A percentile compares a stretch with the other conserved stretches of the same genome.
phyloP scores from a whole-genome alignment of 1,139 yeast genomes.

The Kluyveromyces marxianus region DNA sequence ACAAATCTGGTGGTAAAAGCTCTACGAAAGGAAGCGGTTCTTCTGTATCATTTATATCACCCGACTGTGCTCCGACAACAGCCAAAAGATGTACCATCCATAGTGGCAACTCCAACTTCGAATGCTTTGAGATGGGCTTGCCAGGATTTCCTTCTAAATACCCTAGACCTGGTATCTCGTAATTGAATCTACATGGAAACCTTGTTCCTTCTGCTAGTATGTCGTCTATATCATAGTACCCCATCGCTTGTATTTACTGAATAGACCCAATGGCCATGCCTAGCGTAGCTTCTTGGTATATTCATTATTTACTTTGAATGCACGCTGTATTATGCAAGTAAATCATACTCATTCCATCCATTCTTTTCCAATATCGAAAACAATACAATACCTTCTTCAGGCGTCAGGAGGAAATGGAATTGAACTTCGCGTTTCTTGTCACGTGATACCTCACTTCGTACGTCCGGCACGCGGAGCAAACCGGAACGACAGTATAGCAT shows the following conservation, averaged over 20 bases:
- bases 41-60: conserved; percentile 26
- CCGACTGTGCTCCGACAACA: conserved; percentile 34
- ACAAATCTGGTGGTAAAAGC: conserved; percentile 60
- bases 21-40: conserved; percentile 55
- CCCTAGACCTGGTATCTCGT: conserved; percentile 78
- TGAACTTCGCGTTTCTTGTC: no score
- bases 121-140: conserved; percentile 43
- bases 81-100: conserved; percentile 87
- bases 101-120: conserved; percentile 73
- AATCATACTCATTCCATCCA: no score
- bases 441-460: no score
- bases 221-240: conserved; percentile 81
- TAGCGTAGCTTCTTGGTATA: no score
- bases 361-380: no score
- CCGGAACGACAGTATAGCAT: no score
- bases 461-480: no score
- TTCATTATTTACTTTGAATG: no score
- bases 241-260: conserved; percentile 20
- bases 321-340: no score
- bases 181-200: conserved; percentile 71
- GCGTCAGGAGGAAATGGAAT: no score
- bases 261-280: neutral
- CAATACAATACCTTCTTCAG: no score
- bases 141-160: conserved; percentile 81
- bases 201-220: conserved; percentile 71